Base-by-base conservation (phyloP, 768 basidiomycete species). In the Mycena galericulata region DNA sequence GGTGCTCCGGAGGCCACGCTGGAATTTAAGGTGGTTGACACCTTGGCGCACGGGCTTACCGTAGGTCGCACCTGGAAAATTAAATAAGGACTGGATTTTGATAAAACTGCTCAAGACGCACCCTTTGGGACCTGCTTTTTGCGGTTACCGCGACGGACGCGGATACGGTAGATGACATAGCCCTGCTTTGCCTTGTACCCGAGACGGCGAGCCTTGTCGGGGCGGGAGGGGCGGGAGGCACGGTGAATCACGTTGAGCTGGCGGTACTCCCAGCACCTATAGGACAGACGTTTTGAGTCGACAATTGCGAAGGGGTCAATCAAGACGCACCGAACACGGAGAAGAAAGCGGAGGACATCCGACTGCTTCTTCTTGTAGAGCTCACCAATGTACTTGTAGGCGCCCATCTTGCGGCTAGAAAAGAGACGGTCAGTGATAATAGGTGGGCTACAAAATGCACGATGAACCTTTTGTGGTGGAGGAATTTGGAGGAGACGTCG, bases 121-220 rank as follows among this genome's bases (percentile, higher is more conserved):
- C 97, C 98, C 88, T 99, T 99, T 76, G 93, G 93, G 68, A 93
- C 97, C 70, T 93, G 96, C 89, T 96, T 98, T 88, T 99, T 99
- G 85, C 98, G 91, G 89, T 98, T 98, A 80, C 98, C 98, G 71
- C 97, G 90, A 76, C 98, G 91, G 72, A 99, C 97, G 73, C 98
- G 94, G 75, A 99, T 86, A 76, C 98, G 95, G 86, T 99, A 99
- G 85, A 99, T 83, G 72, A 99, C 92, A 80, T 96, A 99, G 76
- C 98, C 98, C 84, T 99, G 98, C 89, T 99, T 99, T 80, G 98
- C 96, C 87, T 98, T 99, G 91, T 99, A 99, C 54, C 98, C 98
- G 70, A 99, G 87, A 73, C 97, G 92, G 79, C 98, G 94, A 71
- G 98, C 98, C 88, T 98, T 99, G 87, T 99, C 98, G 62, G 98